These are phyloP conservation scores for Gliomastix tumulicola DNA, from an alignment of 2,329 filamentous ascomycete species.

Conservation along the genomic window DNA sequence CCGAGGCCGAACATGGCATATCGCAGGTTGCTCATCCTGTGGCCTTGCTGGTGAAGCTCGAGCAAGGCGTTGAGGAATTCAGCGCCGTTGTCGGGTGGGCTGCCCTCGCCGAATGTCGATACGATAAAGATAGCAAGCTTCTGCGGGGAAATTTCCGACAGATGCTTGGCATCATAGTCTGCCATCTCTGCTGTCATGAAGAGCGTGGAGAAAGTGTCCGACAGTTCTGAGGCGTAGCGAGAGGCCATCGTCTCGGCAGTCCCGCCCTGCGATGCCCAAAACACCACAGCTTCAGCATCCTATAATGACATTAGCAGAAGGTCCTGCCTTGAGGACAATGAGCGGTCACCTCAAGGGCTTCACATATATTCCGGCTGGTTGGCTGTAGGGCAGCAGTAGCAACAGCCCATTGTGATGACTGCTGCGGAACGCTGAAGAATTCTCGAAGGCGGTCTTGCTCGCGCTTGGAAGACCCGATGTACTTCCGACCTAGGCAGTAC, in stretches of 20 bases:
- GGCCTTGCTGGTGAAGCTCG: constrained; percentile 13
- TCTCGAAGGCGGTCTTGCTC: no score
- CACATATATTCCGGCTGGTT: no score
- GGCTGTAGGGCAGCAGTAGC: no score
- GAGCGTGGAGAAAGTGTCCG: constrained; percentile 48
- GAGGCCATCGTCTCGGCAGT: constrained; percentile 93
- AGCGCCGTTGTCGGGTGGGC: constrained; percentile 24
- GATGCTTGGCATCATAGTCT: constrained; percentile 1
- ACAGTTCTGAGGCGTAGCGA: constrained; percentile 81
- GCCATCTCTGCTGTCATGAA: neutral
- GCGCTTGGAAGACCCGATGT: no score
- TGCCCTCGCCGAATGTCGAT: constrained; percentile 29
- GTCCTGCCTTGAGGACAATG: no score
- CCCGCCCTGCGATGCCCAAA: constrained; percentile 88
- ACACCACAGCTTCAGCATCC: constrained; percentile 3
- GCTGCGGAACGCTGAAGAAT: no score
- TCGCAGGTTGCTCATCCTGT: constrained; percentile 11
- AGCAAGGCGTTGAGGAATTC: constrained; percentile 18
- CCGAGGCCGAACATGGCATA: constrained; percentile 30
- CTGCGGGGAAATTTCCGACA: neutral
- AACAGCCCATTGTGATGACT: no score
- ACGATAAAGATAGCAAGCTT: constrained; percentile 2
- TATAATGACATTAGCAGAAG: no score
- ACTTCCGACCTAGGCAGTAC: no score
- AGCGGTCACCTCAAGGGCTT: no score